Conservation (phyloP, 371 early-diverging fungal species). For the Syncephalastrum racemosum region DNA sequence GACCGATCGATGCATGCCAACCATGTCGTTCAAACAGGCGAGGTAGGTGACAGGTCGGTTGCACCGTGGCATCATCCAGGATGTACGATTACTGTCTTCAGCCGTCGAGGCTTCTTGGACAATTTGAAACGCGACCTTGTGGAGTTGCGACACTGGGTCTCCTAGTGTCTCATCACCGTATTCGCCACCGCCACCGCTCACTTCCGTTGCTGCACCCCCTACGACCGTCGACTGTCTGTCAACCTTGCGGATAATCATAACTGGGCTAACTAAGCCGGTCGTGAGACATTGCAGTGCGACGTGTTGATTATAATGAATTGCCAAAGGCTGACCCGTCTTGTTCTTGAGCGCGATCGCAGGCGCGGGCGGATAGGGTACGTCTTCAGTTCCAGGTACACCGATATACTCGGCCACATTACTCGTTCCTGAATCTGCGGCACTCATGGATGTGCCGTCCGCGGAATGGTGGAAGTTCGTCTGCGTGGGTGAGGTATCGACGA, state of each 20-base stretch:
- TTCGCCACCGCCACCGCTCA: conserved; percentile 32
- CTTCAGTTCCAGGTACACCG: conserved; percentile 9
- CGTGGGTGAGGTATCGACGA: conserved; percentile 36
- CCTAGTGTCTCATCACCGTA: conserved; percentile 41
- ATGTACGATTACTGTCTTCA: neutral
- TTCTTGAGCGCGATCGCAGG: conserved; percentile 58
- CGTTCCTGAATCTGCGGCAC: neutral
- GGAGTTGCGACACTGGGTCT: conserved; percentile 80
- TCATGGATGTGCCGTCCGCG: conserved; percentile 2
- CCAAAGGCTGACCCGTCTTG: conserved; percentile 45
- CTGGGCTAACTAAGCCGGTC: conserved; percentile 73
- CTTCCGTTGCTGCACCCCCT: conserved; percentile 39
- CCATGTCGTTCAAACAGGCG: conserved; percentile 27
- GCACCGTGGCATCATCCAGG: conserved; percentile 2
- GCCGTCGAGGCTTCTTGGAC: conserved; percentile 30
- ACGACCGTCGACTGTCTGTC: conserved; percentile 69
- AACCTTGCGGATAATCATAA: conserved; percentile 74
- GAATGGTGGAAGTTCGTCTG: conserved; percentile 18
- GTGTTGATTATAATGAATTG: conserved; percentile 75
- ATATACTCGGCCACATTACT: conserved; percentile 12
- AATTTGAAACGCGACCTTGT: conserved; percentile 84
- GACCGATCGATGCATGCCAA: conserved; percentile 21
- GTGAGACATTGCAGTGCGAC: conserved; percentile 75
- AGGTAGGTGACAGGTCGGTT: conserved; percentile 17
- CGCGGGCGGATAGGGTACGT: conserved; percentile 49